These are phyloP conservation scores for Pythium plurisporium DNA, from an alignment of 352 stramenopile genomes.

Conservation along the genomic window DNA sequence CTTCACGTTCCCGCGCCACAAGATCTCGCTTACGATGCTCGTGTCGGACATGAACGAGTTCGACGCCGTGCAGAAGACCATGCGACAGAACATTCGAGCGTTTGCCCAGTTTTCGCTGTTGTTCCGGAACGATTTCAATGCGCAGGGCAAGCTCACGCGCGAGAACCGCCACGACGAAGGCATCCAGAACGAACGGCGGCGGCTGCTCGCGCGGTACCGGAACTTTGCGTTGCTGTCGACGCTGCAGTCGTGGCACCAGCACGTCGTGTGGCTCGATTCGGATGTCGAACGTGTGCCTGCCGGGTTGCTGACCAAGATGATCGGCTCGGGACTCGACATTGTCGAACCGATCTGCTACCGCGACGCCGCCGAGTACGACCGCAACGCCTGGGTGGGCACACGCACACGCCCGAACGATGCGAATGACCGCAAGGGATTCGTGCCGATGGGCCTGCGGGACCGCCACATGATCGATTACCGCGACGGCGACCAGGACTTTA, in stretches of 20 bases:
- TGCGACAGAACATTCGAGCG: conserved; percentile 11
- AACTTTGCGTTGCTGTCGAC: conserved; percentile 36
- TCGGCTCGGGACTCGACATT: conserved; percentile 19
- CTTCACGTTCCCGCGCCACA: conserved; percentile 23
- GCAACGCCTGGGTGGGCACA: conserved; percentile 24
- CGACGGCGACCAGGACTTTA: conserved; percentile 1
- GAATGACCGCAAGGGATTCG: too few relatives aligned
- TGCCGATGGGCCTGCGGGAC: too few relatives aligned
- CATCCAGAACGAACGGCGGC: conserved; percentile 27
- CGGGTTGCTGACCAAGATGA: conserved; percentile 31
- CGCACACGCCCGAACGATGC: too few relatives aligned
- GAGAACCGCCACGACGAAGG: conserved; percentile 24
- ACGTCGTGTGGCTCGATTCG: conserved; percentile 39
- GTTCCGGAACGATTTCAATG: conserved; percentile 31
- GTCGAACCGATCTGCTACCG: conserved; percentile 21
- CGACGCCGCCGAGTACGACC: conserved; percentile 18
- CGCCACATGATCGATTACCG: conserved; percentile 18
- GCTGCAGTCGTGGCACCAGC: conserved; percentile 35
- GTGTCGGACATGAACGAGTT: conserved; percentile 30
- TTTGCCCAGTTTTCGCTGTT: conserved; percentile 26
- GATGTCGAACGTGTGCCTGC: conserved; percentile 31
- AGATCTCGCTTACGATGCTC: conserved; percentile 35
- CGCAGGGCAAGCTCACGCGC: conserved; percentile 19
- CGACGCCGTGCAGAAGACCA: conserved; percentile 13
- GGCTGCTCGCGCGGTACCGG: conserved; percentile 40